phyloP scores from a whole-genome alignment of 345 rosid species.

The Ceriops zippeliana region DNA sequence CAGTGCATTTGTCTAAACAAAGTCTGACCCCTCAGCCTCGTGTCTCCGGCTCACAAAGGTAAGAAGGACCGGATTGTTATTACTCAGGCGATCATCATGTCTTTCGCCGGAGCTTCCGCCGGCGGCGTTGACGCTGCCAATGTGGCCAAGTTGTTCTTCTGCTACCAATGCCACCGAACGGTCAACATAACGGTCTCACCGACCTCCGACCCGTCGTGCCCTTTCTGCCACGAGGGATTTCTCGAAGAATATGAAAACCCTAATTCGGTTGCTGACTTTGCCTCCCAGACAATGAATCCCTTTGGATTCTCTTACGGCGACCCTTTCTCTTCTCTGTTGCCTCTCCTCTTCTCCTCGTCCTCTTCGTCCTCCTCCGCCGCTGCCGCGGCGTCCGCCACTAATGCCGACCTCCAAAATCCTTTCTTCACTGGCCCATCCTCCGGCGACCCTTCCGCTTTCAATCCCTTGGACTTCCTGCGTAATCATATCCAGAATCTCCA shows the following conservation, averaged over 20 bases:
- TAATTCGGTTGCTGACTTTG: conserved; percentile 10
- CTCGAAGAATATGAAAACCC: conserved; percentile 41
- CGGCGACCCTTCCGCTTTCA: conserved; percentile 18
- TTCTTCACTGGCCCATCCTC: not conserved
- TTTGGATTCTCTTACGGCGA: conserved; percentile 13
- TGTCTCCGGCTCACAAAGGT: too few relatives aligned
- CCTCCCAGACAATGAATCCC: not conserved
- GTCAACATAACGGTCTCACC: conserved; percentile 26
- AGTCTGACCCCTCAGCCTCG: too few relatives aligned
- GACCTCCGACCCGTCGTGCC: conserved; percentile 37
- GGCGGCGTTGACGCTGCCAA: conserved; percentile 17
- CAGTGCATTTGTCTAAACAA: too few relatives aligned
- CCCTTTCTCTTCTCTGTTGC: conserved; percentile 25
- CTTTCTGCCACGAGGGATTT: conserved; percentile 43
- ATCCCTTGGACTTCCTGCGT: conserved; percentile 36
- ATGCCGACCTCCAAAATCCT: conserved; percentile 20
- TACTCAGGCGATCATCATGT: conserved; percentile 16
- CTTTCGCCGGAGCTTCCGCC: conserved; percentile 25
- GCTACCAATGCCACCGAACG: conserved; percentile 34
- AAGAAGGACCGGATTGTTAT: too few relatives aligned
- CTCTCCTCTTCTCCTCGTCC: conserved; percentile 20
- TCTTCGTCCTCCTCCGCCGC: too few relatives aligned
- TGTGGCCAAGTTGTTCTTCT: conserved; percentile 25
- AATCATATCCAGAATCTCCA: conserved; percentile 33
- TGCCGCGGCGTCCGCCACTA: conserved; percentile 19